Base-by-base conservation (phyloP, 768 basidiomycete genomes). In the Coprinopsis cinerea region DNA sequence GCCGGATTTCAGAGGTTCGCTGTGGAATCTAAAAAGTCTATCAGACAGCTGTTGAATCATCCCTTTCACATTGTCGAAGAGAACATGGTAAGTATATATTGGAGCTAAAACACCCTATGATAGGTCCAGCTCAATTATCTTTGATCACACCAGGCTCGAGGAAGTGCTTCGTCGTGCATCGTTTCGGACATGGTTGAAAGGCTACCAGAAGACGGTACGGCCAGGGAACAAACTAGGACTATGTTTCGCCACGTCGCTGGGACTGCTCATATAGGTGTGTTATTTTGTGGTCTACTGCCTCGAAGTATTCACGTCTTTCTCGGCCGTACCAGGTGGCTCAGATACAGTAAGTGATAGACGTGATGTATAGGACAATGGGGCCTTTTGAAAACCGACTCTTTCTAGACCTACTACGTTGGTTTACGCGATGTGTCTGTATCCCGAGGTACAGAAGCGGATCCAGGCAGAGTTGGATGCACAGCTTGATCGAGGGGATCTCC, bases 1-100 rank as follows among this genome's bases (percentile, higher is more conserved):
- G 71, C 75, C 14, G 54, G 55, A 1, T 77, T 76, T 65, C 72
- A 77, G 55, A 62, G 60, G 26, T 66, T 64, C 37, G 76, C 75
- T 1, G 58, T 60, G 15, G 42, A 59, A 22, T 69, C 69, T 57
- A 58, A 61, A 9, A 26, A 20, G 18, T n/a, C n/a, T n/a, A n/a
- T n/a, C n/a, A n/a, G n/a, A n/a, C n/a, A n/a, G n/a, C n/a, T n/a
- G n/a, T n/a, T n/a, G n/a, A n/a, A n/a, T n/a, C n/a, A n/a, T n/a
- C n/a, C n/a, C n/a, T n/a, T n/a, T n/a, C n/a, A n/a, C n/a, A n/a
- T n/a, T n/a, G n/a, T n/a, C n/a, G n/a, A n/a, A n/a, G n/a, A n/a
- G n/a, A n/a, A n/a, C n/a, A n/a, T n/a, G n/a, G n/a, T n/a, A n/a
- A n/a, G n/a, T n/a, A n/a, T n/a, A n/a, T n/a, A n/a, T n/a, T n/a